A percentile compares a stretch with the other conserved stretches of the same genome.
phyloP scores from a whole-genome alignment of 805 yeast species.

The Starmerella vaccinii region DNA sequence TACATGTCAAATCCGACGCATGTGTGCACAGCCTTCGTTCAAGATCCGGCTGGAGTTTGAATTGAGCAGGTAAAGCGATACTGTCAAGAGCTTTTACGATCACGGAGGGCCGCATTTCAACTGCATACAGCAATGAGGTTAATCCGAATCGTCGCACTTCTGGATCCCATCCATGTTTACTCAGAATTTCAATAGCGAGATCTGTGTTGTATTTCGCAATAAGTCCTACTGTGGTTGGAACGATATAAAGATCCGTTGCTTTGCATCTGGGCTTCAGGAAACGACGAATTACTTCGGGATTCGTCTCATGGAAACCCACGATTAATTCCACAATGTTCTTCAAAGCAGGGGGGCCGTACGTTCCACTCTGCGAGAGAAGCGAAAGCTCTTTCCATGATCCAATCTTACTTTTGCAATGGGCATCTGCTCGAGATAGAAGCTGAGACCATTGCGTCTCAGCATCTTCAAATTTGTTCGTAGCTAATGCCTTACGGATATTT shows the following conservation, averaged over 20 bases:
- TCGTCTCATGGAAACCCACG: not conserved
- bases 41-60: constrained; percentile 4
- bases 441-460: constrained; percentile 1
- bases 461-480: not conserved
- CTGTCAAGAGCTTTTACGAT: not conserved
- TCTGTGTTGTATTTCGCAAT: not conserved
- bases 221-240: not conserved
- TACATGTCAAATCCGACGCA: not conserved
- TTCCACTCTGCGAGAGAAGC: not conserved
- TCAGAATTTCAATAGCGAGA: not conserved
- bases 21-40: not conserved
- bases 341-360: constrained; percentile 12
- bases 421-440: not conserved
- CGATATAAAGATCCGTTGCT: not conserved
- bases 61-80: constrained; percentile 1
- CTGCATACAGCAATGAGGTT: constrained; percentile 7
- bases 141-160: constrained; percentile 2
- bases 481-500: constrained; percentile 3
- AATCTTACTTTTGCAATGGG: not conserved
- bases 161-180: not conserved
- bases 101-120: not conserved
- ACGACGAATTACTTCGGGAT: not conserved
- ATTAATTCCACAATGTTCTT: constrained; percentile 11
- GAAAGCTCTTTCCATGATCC: constrained; percentile 7
- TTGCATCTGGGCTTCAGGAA: not conserved